These are phyloP conservation scores for Paecilomyces sp. DNA, from an alignment of 2,329 filamentous ascomycete genomes.

Conservation along the genomic window DNA sequence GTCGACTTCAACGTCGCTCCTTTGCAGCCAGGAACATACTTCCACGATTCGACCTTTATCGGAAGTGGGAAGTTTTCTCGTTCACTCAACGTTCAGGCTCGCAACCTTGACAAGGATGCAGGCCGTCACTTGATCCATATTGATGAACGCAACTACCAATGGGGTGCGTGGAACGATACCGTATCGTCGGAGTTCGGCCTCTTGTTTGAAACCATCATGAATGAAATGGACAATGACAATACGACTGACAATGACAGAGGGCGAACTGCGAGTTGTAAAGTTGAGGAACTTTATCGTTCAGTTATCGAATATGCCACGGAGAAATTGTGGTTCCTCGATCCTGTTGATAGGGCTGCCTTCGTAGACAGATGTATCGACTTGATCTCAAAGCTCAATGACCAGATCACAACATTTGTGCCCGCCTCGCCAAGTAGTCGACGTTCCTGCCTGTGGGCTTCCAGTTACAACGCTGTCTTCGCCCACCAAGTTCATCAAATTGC, in stretches of 20 bases:
- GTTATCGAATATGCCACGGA: constrained; percentile 44
- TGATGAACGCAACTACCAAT: constrained; percentile 30
- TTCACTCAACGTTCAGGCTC: constrained; percentile 32
- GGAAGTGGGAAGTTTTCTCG: constrained; percentile 49
- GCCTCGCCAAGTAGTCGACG: constrained; percentile 10
- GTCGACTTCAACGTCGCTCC: constrained; percentile 47
- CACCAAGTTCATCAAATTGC: constrained; percentile 33
- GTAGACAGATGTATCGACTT: constrained; percentile 27
- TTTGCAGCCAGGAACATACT: constrained; percentile 46
- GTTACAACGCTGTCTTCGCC: constrained; percentile 28
- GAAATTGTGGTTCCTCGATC: constrained; percentile 46
- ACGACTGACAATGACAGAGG: neutral
- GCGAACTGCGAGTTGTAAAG: constrained; percentile 6
- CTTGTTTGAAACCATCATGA: constrained; percentile 27
- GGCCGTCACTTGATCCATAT: constrained; percentile 34
- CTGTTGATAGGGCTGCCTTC: constrained; percentile 46
- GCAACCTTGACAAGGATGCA: constrained; percentile 37
- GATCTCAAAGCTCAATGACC: constrained; percentile 33
- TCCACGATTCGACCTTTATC: constrained; percentile 50
- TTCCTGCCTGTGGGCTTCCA: constrained; percentile 15
- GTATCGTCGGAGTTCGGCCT: constrained; percentile 41
- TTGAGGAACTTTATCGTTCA: constrained; percentile 27
- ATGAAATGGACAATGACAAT: constrained; percentile 11
- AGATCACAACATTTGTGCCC: constrained; percentile 14
- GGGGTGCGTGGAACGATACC: constrained; percentile 51